phyloP scores from a whole-genome alignment of 2,329 filamentous ascomycete genomes.

The Colletotrichum agaves region DNA sequence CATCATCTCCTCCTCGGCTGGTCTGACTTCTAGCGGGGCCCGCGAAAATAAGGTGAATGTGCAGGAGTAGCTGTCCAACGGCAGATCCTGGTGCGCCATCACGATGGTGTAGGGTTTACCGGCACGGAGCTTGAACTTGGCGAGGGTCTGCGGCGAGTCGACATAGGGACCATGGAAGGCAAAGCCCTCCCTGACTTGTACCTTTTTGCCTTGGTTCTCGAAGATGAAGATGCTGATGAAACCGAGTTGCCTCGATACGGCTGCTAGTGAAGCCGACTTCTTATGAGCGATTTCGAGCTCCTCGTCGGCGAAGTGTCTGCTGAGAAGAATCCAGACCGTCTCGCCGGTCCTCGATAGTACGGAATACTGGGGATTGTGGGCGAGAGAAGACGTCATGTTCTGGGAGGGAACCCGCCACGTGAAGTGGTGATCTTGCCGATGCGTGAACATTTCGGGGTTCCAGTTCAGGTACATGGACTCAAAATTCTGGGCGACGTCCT shows the following conservation, averaged over 20 bases:
- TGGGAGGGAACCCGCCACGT: conserved; percentile 74
- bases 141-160: conserved; percentile 90
- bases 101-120: conserved; percentile 68
- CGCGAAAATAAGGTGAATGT: conserved; percentile 86
- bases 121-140: conserved; percentile 66
- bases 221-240: conserved; percentile 92
- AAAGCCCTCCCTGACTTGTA: conserved; percentile 79
- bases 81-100: conserved; percentile 82
- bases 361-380: conserved; percentile 78
- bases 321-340: conserved; percentile 84
- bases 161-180: conserved; percentile 86
- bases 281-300: conserved; percentile 67
- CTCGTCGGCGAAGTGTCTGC: conserved; percentile 82
- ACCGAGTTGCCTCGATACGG: conserved; percentile 68
- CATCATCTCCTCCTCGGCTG: conserved; percentile 69
- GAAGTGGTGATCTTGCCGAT: conserved; percentile 91
- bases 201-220: conserved; percentile 73
- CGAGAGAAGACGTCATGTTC: conserved; percentile 64
- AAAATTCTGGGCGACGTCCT: conserved; percentile 90
- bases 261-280: conserved; percentile 52
- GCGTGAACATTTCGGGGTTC: conserved; percentile 86
- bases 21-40: conserved; percentile 66
- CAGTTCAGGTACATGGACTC: conserved; percentile 98
- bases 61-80: conserved; percentile 80
- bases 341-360: conserved; percentile 68